Conservation (phyloP, 176 grass and related monocot genomes). For the Saccharum officinarum region DNA sequence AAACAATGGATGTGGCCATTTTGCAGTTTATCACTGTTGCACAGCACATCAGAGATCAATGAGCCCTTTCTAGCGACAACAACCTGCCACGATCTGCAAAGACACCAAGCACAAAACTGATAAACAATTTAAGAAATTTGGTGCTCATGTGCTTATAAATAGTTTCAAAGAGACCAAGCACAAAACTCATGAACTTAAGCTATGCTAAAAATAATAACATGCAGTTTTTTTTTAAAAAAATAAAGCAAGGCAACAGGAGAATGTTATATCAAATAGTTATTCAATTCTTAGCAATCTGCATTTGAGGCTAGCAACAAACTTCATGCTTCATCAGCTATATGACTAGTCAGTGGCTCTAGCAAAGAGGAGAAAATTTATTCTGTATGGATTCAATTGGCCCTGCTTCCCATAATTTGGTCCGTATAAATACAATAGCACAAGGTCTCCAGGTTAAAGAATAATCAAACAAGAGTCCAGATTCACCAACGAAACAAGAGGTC, state of each 20-base stretch:
- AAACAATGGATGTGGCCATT: not conserved
- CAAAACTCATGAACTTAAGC: too few species aligned
- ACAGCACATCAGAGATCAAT: not conserved
- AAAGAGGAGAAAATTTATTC: too few species aligned
- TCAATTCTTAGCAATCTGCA: not conserved
- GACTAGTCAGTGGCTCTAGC: not conserved
- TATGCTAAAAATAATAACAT: not conserved
- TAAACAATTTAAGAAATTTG: not conserved
- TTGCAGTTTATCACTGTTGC: not conserved
- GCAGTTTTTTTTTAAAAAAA: not conserved
- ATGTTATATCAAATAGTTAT: not conserved
- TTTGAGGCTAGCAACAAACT: not conserved
- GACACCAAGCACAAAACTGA: not conserved
- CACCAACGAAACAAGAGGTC: not conserved
- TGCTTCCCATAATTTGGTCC: too few species aligned
- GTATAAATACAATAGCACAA: too few species aligned
- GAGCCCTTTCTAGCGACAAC: not conserved
- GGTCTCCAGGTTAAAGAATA: not conserved
- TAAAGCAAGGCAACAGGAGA: not conserved
- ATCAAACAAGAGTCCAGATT: not conserved
- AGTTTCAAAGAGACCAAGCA: not conserved
- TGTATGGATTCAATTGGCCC: too few species aligned
- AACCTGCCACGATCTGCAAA: not conserved
- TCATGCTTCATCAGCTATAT: not conserved
- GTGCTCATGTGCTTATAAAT: not conserved